Conservation (phyloP, 805 yeast genomes). For the Gaillardinia entomophila region DNA sequence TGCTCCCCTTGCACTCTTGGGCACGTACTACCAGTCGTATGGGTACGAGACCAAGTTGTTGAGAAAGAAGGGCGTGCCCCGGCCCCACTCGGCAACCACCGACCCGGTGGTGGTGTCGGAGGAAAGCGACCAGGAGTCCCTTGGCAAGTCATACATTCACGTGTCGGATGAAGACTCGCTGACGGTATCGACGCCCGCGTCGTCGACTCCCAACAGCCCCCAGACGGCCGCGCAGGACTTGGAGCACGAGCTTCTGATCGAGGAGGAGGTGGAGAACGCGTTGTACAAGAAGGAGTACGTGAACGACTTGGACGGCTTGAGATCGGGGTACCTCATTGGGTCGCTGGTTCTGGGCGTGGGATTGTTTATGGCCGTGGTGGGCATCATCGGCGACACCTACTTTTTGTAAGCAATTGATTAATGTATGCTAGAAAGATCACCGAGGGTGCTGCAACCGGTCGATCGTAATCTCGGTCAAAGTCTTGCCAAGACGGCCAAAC, state of each 20-base stretch:
- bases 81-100: not conserved
- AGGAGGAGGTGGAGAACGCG: conserved; percentile 38
- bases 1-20: conserved; percentile 34
- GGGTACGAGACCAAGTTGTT: conserved; percentile 2
- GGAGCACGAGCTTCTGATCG: conserved; percentile 27
- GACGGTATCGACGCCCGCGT: conserved; percentile 20
- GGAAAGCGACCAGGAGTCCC: conserved; percentile 18
- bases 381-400: conserved; percentile 49
- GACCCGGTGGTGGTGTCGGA: conserved; percentile 1
- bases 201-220: conserved; percentile 23
- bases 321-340: conserved; percentile 33
- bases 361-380: conserved; percentile 46
- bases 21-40: conserved; percentile 4
- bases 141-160: conserved; percentile 37
- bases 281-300: conserved; percentile 33
- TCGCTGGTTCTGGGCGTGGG: conserved; percentile 40
- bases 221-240: conserved; percentile 1
- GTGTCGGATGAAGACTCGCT: conserved; percentile 32
- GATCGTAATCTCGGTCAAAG: conserved; percentile 5
- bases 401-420: not conserved
- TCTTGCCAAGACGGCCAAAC: no score
- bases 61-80: conserved; percentile 1
- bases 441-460: no score
- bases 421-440: no score
- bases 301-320: conserved; percentile 24